Base-by-base conservation (phyloP, 371 early-diverging fungal genomes). In the Phascolomyces articulosus region DNA sequence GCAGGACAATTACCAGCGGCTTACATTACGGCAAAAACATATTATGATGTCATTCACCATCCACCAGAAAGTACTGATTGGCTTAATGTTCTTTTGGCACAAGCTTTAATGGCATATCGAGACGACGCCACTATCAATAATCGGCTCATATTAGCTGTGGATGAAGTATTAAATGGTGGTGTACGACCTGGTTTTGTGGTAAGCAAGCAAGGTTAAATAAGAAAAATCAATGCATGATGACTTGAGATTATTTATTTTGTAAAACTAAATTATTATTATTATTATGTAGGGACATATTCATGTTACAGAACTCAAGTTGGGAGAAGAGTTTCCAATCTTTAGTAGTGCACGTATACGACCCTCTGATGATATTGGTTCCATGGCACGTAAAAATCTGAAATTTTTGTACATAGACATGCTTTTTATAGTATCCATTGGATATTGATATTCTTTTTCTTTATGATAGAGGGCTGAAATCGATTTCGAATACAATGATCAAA, bases 41-140 rank as follows among this genome's bases (percentile, higher is more conserved):
- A 83, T n/a, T 90, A 90, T 63, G 86, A 87, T 56, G 63, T 87
- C 23, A 68, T 79, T 24, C 83, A 87, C 38, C 90, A 88, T 60
- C 76, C 82, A 23, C 86, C 91, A 0, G 98, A 97, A 70, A 88
- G 94, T 31, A 87, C 91, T 60, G 94, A 95, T 67, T 97, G 98
- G 98, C 86, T 96, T 51, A 96, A 93, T 55, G 95, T 96, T 3
- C 72, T 97, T 40, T 56, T 96, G 38, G 98, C 95, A 0, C 96
- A 96, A 74, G 81, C 89, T 0, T 87, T 96, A 34, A 79, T 91
- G 44, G 88, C 90, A 57, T 94, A 93, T 71, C 83, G 98, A 47
- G 87, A 89, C 27, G 95, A 96, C 64, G 90, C 91, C 4, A 88
- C 87, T 38, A 85, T 93, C 48, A 90, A 92, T 58, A 84, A 88